phyloP scores from a whole-genome alignment of 1,284 basidiomycete genomes.

The Phylloboletellus chloephorus region DNA sequence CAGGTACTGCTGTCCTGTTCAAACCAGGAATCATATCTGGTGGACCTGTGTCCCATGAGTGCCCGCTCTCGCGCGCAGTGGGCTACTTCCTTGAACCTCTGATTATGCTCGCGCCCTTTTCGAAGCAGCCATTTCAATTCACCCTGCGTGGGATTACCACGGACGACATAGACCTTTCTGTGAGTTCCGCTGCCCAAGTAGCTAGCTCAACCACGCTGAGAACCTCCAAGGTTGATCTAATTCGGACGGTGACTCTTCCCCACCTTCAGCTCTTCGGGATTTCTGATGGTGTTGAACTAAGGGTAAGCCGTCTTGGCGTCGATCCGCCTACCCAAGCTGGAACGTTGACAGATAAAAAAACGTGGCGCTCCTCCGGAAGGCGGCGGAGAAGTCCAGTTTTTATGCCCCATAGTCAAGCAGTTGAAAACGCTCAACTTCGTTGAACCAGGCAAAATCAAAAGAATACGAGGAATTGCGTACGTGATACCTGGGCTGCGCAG shows the following conservation, averaged over 20 bases:
- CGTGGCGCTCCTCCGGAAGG: conserved; percentile 89
- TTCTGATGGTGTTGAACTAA: conserved; percentile 79
- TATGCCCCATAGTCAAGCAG: conserved; percentile 88
- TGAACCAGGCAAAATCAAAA: conserved; percentile 85
- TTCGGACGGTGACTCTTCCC: conserved; percentile 90
- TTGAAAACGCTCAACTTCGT: conserved; percentile 91
- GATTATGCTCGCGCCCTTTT: conserved; percentile 87
- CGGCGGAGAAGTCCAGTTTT: conserved; percentile 89
- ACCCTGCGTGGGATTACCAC: conserved; percentile 89
- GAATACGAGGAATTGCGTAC: conserved; percentile 93
- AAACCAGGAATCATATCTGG: conserved; percentile 92
- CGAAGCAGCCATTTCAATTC: conserved; percentile 81
- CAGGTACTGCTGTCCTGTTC: conserved; percentile 85
- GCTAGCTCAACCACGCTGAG: conserved; percentile 5
- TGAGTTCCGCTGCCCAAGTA: conserved; percentile 35
- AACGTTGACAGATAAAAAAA: conserved; percentile 71
- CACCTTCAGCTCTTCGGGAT: conserved; percentile 89
- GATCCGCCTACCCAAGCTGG: not conserved
- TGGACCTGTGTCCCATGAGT: conserved; percentile 80
- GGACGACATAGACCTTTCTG: conserved; percentile 83
- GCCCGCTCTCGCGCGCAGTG: conserved; percentile 79
- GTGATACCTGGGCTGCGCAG: conserved; percentile 31
- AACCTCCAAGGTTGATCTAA: conserved; percentile 63
- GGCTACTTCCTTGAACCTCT: conserved; percentile 95
- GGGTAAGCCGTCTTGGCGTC: conserved; percentile 41